Evolutionary conservation across 345 rosid genomes (phyloP).

Genomic region (Populus pruinosa): DNA sequence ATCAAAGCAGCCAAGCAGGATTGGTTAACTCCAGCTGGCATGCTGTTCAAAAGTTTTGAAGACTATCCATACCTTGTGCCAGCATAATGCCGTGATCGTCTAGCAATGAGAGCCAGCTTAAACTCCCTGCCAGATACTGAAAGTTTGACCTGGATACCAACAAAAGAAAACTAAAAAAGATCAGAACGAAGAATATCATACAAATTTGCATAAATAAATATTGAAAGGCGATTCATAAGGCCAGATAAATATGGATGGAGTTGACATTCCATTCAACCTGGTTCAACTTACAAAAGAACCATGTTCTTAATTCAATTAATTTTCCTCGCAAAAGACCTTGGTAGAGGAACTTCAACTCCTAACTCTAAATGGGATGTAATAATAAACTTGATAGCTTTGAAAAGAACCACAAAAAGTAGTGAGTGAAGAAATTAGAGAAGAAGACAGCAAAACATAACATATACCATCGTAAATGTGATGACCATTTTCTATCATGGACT

Average conservation of each 20-base stretch:
- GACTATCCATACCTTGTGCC: constrained; percentile 73
- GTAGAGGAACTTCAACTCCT: not conserved
- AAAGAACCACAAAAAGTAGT: not conserved
- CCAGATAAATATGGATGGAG: not conserved
- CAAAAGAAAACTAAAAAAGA: constrained; percentile 10
- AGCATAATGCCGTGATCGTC: constrained; percentile 93
- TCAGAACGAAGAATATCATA: not conserved
- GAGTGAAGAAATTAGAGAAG: not conserved
- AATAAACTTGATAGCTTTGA: not conserved
- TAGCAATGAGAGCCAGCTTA: constrained; percentile 72
- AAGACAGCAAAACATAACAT: not conserved
- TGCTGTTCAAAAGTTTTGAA: not conserved
- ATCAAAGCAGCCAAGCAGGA: not conserved
- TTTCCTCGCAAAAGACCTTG: not conserved
- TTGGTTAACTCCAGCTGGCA: not conserved
- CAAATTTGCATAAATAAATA: not conserved
- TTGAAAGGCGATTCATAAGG: not conserved
- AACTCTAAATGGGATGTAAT: not conserved
- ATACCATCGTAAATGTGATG: not conserved
- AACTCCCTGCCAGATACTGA: constrained; percentile 58
- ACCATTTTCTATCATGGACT: not conserved
- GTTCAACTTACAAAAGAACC: not conserved
- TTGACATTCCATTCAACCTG: not conserved
- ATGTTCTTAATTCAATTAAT: not conserved
- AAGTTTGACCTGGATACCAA: constrained; percentile 55